phyloP scores from a whole-genome alignment of 1,284 basidiomycete species.

The Thelephora terrestris region DNA sequence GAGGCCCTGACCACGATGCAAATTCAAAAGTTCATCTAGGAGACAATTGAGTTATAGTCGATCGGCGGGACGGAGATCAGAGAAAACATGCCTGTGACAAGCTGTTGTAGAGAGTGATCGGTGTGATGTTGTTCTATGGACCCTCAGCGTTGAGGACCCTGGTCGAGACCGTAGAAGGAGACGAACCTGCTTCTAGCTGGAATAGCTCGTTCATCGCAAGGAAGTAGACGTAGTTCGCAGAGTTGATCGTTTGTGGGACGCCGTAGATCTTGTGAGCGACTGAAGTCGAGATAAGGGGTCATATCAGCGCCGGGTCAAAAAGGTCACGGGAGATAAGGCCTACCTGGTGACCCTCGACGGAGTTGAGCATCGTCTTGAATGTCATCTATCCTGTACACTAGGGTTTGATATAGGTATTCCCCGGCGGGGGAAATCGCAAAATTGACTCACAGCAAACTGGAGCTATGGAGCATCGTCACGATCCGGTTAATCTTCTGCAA shows the following conservation, averaged over 20 bases:
- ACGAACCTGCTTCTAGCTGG: slow-evolving; percentile 35
- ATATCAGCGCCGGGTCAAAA: background rate
- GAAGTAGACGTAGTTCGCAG: slow-evolving; percentile 96
- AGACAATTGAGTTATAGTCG: background rate
- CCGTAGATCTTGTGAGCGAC: slow-evolving; percentile 96
- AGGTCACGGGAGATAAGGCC: slow-evolving; percentile 11
- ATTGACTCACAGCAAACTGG: slow-evolving; percentile 73
- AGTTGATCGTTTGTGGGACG: slow-evolving; percentile 94
- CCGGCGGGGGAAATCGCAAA: background rate
- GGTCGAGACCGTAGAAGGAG: background rate
- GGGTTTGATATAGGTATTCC: slow-evolving; percentile 4
- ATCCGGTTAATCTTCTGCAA: slow-evolving; percentile 69
- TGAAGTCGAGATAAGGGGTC: slow-evolving; percentile 11
- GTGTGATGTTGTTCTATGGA: slow-evolving; percentile 3
- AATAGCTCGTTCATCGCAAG: slow-evolving; percentile 75
- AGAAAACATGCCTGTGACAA: slow-evolving; percentile 49
- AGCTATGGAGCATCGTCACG: slow-evolving; percentile 91
- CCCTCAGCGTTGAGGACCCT: background rate
- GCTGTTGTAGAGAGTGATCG: slow-evolving; percentile 26
- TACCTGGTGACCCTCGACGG: slow-evolving; percentile 77
- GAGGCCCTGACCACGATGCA: slow-evolving; percentile 93
- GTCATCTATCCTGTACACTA: slow-evolving; percentile 73
- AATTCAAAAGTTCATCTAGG: slow-evolving; percentile 74
- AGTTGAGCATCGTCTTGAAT: slow-evolving; percentile 95
- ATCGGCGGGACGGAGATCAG: slow-evolving; percentile 1